Evolutionary conservation across 805 yeast species (phyloP).

Genomic region (Soucietia sequanensis): DNA sequence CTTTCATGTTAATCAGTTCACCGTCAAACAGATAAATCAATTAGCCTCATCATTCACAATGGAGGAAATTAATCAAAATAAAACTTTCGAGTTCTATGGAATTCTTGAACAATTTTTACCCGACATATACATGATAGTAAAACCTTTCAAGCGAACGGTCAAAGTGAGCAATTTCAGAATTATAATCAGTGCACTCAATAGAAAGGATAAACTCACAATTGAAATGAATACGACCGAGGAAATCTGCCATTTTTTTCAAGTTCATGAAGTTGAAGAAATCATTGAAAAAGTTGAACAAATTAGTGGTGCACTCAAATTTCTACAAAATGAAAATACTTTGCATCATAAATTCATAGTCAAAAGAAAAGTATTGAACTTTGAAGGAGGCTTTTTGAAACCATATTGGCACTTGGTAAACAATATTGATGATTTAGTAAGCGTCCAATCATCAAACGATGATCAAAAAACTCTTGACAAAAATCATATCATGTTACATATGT

Average conservation of each 20-base stretch:
- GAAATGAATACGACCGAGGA: constrained; percentile 24
- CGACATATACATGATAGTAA: constrained; percentile 18
- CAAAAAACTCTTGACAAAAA: too few relatives aligned
- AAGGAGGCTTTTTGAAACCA: background rate
- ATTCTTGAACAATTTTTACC: constrained; percentile 17
- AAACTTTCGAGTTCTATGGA: constrained; percentile 18
- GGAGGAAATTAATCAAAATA: too few relatives aligned
- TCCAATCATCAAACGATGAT: too few relatives aligned
- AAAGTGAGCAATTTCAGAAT: constrained; percentile 24
- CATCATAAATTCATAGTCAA: background rate
- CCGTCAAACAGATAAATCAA: too few relatives aligned
- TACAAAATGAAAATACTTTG: too few relatives aligned
- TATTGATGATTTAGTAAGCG: background rate
- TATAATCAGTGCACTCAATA: constrained; percentile 10
- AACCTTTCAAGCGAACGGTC: constrained; percentile 28
- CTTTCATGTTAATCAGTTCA: too few relatives aligned
- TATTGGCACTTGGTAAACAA: background rate
- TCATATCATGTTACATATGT: too few relatives aligned
- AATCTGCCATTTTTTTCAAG: constrained; percentile 22
- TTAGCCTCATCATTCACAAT: too few relatives aligned
- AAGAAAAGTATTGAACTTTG: background rate
- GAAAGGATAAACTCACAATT: constrained; percentile 8
- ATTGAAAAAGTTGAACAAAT: constrained; percentile 7
- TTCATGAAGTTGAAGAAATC: constrained; percentile 13
- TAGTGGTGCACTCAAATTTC: constrained; percentile 4